Evolutionary conservation across 306 rosid genomes (phyloP).

Genomic region (Malus domestica): ASM211411v1 NC_041805.1:2306501-2307000

Average conservation of each 20-base stretch:
- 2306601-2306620: slow-evolving; percentile 55
- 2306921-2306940: not conserved
- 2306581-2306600: slow-evolving; percentile 73
- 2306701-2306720: not conserved
- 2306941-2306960: not conserved
- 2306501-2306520: slow-evolving; percentile 58
- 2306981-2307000: not conserved
- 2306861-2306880: slow-evolving; percentile 2
- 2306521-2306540: slow-evolving; percentile 18
- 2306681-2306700: slow-evolving; percentile 23
- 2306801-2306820: slow-evolving; percentile 62
- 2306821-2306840: slow-evolving; percentile 88
- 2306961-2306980: not conserved
- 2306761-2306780: slow-evolving; percentile 65
- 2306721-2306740: not conserved
- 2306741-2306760: not conserved
- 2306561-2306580: slow-evolving; percentile 4
- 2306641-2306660: slow-evolving; percentile 76
- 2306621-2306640: slow-evolving; percentile 95
- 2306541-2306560: slow-evolving; percentile 5
- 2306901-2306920: not conserved
- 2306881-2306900: slow-evolving; percentile 1
- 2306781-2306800: slow-evolving; percentile 75
- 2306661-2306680: slow-evolving; percentile 97
- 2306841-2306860: slow-evolving; percentile 51